These are phyloP conservation scores for Eucalyptus pumila DNA, from an alignment of 345 rosid species.

Conservation along the genomic window DNA sequence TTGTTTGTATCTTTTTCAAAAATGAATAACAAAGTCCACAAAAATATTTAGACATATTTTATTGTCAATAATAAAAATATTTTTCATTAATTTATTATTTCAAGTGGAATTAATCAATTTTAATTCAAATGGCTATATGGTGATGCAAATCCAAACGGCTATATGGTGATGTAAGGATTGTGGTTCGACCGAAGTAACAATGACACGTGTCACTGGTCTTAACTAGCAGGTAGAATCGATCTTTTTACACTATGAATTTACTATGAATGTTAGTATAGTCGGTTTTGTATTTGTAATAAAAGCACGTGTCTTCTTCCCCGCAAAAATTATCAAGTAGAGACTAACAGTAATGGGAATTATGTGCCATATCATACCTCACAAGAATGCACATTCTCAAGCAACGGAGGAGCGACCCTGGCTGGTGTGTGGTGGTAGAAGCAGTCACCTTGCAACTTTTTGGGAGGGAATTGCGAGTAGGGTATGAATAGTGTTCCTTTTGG, in stretches of 20 bases:
- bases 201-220: neutral
- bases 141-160: neutral
- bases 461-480: constrained; percentile 60
- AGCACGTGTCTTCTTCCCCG: neutral
- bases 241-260: neutral
- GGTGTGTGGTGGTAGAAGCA: constrained; percentile 48
- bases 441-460: constrained; percentile 17
- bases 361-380: constrained; percentile 37
- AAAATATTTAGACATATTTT: no score
- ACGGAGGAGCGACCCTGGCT: constrained; percentile 32
- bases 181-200: neutral
- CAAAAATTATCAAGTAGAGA: neutral
- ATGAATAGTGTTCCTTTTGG: constrained; percentile 38
- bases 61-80: no score
- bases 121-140: neutral
- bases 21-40: no score
- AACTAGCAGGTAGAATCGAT: neutral
- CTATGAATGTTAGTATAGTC: neutral
- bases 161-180: neutral
- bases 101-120: no score
- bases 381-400: constrained; percentile 53
- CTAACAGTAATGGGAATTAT: neutral
- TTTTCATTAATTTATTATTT: no score
- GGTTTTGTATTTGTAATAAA: neutral
- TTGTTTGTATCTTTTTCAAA: no score